phyloP scores from a whole-genome alignment of 2,329 filamentous ascomycete species.

The Sporothrix pallida region DNA sequence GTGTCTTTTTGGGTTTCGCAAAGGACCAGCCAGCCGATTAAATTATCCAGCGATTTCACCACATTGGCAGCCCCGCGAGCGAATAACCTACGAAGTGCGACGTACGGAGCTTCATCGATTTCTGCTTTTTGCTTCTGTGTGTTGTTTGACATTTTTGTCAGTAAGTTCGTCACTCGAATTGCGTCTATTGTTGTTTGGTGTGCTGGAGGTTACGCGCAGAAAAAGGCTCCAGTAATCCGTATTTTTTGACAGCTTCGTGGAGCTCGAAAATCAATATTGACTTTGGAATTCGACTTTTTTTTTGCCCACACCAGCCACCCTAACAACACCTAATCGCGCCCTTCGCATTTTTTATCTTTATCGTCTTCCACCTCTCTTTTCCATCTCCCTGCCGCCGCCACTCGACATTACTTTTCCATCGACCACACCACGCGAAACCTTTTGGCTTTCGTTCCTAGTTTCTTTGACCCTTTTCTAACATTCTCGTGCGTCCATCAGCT shows the following conservation, averaged over 20 bases:
- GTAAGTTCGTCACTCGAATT: too few species aligned
- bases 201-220: conserved; percentile 11
- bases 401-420: conserved; percentile 1
- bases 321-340: background rate
- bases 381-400: conserved; percentile 25
- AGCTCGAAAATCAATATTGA: conserved; percentile 36
- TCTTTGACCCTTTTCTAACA: background rate
- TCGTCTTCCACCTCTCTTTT: conserved; percentile 11
- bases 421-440: background rate
- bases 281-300: conserved; percentile 26
- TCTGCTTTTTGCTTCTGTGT: background rate
- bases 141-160: background rate
- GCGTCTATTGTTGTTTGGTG: background rate
- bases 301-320: conserved; percentile 20
- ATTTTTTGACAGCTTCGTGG: conserved; percentile 23
- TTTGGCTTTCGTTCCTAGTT: conserved; percentile 4
- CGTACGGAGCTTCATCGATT: conserved; percentile 5
- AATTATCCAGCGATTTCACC: conserved; percentile 27
- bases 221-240: background rate
- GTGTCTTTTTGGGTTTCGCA: conserved; percentile 28
- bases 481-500: background rate
- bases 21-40: conserved; percentile 31
- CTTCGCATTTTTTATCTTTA: background rate
- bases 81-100: background rate
- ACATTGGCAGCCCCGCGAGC: conserved; percentile 29